These are phyloP conservation scores for Lenwebbia sp. DNA, from an alignment of 345 rosid genomes.

Conservation along the genomic window DNA sequence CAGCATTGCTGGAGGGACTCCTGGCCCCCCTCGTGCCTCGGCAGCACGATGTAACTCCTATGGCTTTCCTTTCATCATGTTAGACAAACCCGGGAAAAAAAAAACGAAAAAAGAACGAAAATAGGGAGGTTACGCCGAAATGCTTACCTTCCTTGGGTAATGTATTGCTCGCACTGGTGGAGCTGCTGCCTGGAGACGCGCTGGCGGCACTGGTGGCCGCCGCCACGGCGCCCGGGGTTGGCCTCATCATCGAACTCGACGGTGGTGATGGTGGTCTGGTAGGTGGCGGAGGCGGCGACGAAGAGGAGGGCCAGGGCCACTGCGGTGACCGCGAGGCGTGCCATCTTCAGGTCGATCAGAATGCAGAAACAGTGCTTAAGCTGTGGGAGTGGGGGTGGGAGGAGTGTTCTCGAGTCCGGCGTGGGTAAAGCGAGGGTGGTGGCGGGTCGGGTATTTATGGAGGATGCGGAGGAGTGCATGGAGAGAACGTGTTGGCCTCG, in stretches of 20 bases:
- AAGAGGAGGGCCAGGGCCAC: constrained; percentile 8
- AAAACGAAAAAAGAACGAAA: no score
- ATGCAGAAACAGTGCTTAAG: not conserved
- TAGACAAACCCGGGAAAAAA: not conserved
- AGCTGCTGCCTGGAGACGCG: constrained; percentile 20
- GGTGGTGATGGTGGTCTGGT: constrained; percentile 16
- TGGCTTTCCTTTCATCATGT: not conserved
- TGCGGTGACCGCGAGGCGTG: constrained; percentile 3
- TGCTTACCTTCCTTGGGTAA: constrained; percentile 1
- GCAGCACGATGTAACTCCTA: not conserved
- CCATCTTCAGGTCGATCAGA: constrained; percentile 8
- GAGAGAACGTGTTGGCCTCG: constrained; percentile 7
- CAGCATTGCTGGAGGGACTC: constrained; percentile 13
- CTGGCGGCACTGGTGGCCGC: constrained; percentile 3
- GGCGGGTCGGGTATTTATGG: constrained; percentile 3
- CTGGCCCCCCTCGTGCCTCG: not conserved
- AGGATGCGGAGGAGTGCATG: constrained; percentile 2
- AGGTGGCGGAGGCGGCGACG: constrained; percentile 9
- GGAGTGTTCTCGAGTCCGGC: not conserved
- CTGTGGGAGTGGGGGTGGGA: not conserved
- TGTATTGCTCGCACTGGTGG: constrained; percentile 16
- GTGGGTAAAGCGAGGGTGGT: not conserved
- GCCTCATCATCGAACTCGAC: constrained; percentile 6
- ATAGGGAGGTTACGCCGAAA: not conserved
- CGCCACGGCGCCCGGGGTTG: not conserved